Conservation (phyloP, 371 early-diverging fungal species). For the Saksenaea vasiformis region DNA sequence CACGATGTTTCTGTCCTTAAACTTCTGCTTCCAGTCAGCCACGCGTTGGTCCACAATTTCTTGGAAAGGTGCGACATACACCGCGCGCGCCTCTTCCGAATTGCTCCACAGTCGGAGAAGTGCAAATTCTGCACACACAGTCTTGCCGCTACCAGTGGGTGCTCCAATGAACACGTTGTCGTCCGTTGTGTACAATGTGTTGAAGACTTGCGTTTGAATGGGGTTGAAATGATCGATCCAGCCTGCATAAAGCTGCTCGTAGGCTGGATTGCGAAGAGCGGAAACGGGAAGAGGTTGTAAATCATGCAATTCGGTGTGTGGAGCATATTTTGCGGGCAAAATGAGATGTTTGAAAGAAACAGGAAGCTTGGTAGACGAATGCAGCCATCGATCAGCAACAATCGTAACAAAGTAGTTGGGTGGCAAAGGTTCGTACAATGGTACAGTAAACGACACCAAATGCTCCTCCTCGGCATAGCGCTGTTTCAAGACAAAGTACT, state of each 20-base stretch:
- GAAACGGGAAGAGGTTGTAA: constrained; percentile 87
- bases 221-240: constrained; percentile 87
- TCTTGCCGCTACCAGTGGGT: constrained; percentile 97
- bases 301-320: constrained; percentile 94
- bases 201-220: constrained; percentile 96
- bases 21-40: constrained; percentile 79
- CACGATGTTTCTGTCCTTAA: constrained; percentile 76
- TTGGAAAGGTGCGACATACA: constrained; percentile 95
- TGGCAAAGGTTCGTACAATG: constrained; percentile 91
- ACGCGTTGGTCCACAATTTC: constrained; percentile 82
- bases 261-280: constrained; percentile 74
- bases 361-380: constrained; percentile 85
- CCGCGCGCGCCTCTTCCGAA: constrained; percentile 63
- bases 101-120: constrained; percentile 83
- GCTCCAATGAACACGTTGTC: constrained; percentile 96
- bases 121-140: constrained; percentile 96
- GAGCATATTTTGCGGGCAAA: constrained; percentile 90
- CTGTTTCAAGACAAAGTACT: constrained; percentile 84
- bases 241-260: constrained; percentile 66
- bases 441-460: constrained; percentile 84
- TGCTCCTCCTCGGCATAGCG: constrained; percentile 74
- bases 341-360: constrained; percentile 92
- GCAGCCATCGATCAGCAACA: constrained; percentile 94
- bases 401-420: constrained; percentile 95
- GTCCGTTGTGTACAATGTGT: constrained; percentile 87